phyloP scores from a whole-genome alignment of 2,329 filamentous ascomycete genomes.

The Xylaria sp. region DNA sequence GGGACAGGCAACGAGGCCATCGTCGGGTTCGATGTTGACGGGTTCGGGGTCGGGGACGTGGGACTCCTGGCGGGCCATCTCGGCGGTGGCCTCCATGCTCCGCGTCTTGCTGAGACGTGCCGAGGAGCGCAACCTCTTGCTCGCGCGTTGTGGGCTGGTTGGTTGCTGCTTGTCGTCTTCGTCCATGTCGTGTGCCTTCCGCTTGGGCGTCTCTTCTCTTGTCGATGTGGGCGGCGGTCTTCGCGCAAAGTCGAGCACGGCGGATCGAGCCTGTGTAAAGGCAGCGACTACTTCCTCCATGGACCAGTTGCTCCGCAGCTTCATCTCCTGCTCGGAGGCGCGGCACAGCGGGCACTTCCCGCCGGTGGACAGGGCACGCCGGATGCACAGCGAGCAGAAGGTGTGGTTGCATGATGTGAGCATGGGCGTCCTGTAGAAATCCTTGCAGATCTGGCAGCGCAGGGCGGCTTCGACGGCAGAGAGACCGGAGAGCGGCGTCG shows the following conservation, averaged over 20 bases:
- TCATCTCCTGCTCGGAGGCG: conserved; percentile 80
- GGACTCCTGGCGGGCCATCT: conserved; percentile 50
- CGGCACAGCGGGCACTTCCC: conserved; percentile 90
- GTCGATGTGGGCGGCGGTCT: conserved; percentile 48
- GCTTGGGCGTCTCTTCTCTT: conserved; percentile 57
- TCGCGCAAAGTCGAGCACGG: conserved; percentile 72
- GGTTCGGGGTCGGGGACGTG: conserved; percentile 41
- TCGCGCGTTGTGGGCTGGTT: conserved; percentile 47
- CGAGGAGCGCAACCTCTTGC: conserved; percentile 65
- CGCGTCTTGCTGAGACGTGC: conserved; percentile 59
- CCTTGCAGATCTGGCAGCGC: conserved; percentile 97
- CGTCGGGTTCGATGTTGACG: conserved; percentile 56
- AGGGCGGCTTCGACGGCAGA: conserved; percentile 82
- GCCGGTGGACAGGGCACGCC: conserved; percentile 82
- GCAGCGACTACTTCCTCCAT: conserved; percentile 85
- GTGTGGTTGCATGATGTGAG: conserved; percentile 95
- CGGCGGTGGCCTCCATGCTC: conserved; percentile 51
- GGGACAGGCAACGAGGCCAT: conserved; percentile 85
- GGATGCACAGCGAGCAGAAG: conserved; percentile 96
- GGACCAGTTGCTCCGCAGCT: conserved; percentile 84
- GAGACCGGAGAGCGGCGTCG: conserved; percentile 73
- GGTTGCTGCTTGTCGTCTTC: conserved; percentile 28
- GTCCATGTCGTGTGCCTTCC: conserved; percentile 56
- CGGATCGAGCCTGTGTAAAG: conserved; percentile 73
- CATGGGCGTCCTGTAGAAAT: conserved; percentile 95